phyloP scores from a whole-genome alignment of 176 grass and related monocot species.

The Musa acuminata region DNA sequence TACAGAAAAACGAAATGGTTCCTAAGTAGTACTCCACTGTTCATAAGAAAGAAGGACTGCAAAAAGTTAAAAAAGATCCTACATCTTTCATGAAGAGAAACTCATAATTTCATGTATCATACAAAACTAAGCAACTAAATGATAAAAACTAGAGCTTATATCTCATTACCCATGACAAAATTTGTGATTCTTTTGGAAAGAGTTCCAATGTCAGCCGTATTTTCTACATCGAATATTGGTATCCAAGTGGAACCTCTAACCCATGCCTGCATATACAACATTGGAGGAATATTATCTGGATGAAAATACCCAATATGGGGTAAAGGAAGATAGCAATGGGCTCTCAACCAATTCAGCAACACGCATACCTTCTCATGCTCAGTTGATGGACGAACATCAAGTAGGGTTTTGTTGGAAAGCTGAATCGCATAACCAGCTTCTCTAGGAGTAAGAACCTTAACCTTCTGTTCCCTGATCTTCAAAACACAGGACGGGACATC shows the following conservation, averaged over 20 bases:
- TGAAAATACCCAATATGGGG: neutral
- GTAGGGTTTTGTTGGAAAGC: constrained; percentile 61
- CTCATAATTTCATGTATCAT: neutral
- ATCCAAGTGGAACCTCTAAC: constrained; percentile 94
- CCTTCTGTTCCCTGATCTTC: constrained; percentile 95
- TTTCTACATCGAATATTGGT: constrained; percentile 82
- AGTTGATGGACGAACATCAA: constrained; percentile 84
- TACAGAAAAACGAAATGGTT: neutral
- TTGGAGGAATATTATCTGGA: neutral
- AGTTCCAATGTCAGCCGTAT: constrained; percentile 32
- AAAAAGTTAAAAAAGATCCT: neutral
- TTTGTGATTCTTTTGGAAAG: constrained; percentile 70
- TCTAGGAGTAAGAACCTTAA: constrained; percentile 80
- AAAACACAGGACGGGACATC: constrained; percentile 10
- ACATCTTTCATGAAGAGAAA: neutral
- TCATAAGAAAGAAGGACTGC: neutral
- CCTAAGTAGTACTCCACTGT: neutral
- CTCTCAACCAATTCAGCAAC: neutral
- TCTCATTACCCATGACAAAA: constrained; percentile 72
- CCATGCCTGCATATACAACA: constrained; percentile 47
- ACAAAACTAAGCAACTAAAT: neutral
- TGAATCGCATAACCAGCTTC: constrained; percentile 95
- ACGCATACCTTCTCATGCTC: constrained; percentile 64
- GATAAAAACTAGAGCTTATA: constrained; percentile 4
- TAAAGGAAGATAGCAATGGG: neutral